phyloP scores from a whole-genome alignment of 805 yeast genomes.

The Starmera amethionina region DNA sequence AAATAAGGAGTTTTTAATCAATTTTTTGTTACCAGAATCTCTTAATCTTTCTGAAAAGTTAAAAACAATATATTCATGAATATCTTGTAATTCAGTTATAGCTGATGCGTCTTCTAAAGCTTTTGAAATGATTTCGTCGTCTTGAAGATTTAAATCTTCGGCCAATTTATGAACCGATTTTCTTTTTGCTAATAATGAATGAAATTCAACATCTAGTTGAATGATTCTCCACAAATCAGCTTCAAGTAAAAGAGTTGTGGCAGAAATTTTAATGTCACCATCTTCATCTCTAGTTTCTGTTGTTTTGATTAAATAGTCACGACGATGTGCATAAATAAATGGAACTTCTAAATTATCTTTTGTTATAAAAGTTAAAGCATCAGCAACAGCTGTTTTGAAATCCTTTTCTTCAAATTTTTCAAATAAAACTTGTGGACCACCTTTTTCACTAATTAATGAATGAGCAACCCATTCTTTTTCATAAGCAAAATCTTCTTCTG shows the following conservation, averaged over 20 bases:
- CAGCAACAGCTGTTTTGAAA: constrained; percentile 61
- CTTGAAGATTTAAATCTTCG: constrained; percentile 35
- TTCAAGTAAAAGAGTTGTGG: constrained; percentile 46
- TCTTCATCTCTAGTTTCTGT: constrained; percentile 33
- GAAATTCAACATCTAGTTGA: constrained; percentile 80
- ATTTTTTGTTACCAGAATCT: constrained; percentile 20
- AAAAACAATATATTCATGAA: constrained; percentile 75
- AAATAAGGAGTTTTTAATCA: constrained; percentile 41
- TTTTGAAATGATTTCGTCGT: constrained; percentile 49
- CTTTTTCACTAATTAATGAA: constrained; percentile 49
- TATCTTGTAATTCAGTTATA: constrained; percentile 78
- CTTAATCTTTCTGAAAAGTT: constrained; percentile 38
- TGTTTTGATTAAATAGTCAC: constrained; percentile 69
- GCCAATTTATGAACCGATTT: constrained; percentile 49
- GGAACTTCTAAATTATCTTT: constrained; percentile 86
- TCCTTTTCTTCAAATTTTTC: constrained; percentile 32
- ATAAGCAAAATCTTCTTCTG: constrained; percentile 53
- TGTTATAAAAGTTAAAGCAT: constrained; percentile 60
- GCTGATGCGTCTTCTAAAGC: constrained; percentile 46
- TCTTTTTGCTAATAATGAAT: constrained; percentile 70
- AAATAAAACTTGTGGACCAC: constrained; percentile 18
- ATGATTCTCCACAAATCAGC: constrained; percentile 92
- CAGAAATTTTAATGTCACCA: constrained; percentile 28
- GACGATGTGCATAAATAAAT: constrained; percentile 89
- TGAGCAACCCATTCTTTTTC: constrained; percentile 81